These are phyloP conservation scores for Golubevia sp. DNA, from an alignment of 1,284 basidiomycete genomes.

Conservation along the genomic window DNA sequence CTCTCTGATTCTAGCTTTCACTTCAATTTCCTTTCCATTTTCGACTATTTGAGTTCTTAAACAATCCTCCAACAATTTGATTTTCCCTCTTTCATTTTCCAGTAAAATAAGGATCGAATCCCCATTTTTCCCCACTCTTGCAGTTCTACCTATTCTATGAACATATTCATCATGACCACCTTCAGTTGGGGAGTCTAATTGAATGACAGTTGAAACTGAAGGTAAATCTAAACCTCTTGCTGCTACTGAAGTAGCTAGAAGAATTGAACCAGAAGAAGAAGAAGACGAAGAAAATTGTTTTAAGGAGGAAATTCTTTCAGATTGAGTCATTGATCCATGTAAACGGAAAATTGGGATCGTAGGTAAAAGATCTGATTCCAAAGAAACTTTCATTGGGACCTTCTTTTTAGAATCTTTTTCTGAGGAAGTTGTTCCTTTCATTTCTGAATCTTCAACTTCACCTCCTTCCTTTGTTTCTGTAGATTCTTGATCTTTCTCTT, in stretches of 20 bases:
- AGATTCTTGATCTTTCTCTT: constrained; percentile 10
- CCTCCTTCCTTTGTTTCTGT: too few relatives aligned
- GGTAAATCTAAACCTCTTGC: constrained; percentile 55
- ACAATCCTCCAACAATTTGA: constrained; percentile 22
- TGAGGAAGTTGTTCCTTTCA: background rate
- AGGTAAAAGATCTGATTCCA: constrained; percentile 42
- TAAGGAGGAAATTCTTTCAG: constrained; percentile 45
- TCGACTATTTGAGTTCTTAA: constrained; percentile 19
- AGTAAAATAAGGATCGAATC: constrained; percentile 51
- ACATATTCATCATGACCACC: constrained; percentile 57
- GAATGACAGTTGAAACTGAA: constrained; percentile 49
- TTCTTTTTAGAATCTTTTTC: constrained; percentile 6
- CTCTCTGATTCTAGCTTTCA: background rate
- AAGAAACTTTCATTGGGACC: constrained; percentile 10
- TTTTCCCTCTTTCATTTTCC: constrained; percentile 30
- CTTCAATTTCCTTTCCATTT: background rate
- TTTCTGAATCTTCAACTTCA: background rate
- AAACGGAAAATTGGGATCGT: constrained; percentile 41
- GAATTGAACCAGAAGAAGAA: constrained; percentile 18
- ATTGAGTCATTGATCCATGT: constrained; percentile 51
- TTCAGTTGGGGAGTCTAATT: constrained; percentile 58
- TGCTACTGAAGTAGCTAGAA: constrained; percentile 57
- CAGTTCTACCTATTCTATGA: constrained; percentile 57
- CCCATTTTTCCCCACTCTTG: constrained; percentile 46
- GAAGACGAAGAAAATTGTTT: constrained; percentile 27